Evolutionary conservation across 495 filamentous ascomycete species (phyloP).

Genomic region (Glarea lozoyensis): DNA sequence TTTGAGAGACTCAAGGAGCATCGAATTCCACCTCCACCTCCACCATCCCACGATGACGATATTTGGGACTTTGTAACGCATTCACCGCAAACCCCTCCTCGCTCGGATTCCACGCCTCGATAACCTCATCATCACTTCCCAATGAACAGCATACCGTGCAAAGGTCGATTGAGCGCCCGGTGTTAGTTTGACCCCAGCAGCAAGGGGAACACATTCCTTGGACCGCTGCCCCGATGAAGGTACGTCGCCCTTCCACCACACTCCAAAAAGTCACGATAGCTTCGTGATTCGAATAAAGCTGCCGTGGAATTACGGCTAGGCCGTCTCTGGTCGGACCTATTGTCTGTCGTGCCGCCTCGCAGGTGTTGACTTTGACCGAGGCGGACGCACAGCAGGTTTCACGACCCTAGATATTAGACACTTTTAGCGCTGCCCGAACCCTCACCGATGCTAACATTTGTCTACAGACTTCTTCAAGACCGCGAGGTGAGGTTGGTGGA

Average conservation of each 20-base stretch:
- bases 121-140: slow-evolving; percentile 8
- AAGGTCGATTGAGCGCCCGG: slow-evolving; percentile 15
- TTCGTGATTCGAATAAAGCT: too few relatives aligned
- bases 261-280: too few relatives aligned
- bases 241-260: slow-evolving; percentile 19
- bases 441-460: slow-evolving; percentile 11
- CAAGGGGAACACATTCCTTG: slow-evolving; percentile 19
- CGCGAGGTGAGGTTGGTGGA: slow-evolving; percentile 40
- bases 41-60: background rate
- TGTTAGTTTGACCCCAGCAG: slow-evolving; percentile 16
- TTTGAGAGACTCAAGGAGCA: background rate
- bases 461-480: slow-evolving; percentile 43
- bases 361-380: slow-evolving; percentile 4
- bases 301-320: background rate
- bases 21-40: background rate
- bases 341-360: background rate
- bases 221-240: slow-evolving; percentile 17
- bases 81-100: slow-evolving; percentile 1
- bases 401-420: slow-evolving; percentile 1
- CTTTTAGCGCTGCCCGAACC: background rate
- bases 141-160: slow-evolving; percentile 19
- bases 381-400: slow-evolving; percentile 11
- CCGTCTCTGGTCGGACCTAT: background rate
- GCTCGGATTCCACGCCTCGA: background rate
- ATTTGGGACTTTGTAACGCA: background rate